These are phyloP conservation scores for Metschnikowia cerradonensis DNA, from an alignment of 805 yeast genomes.

Conservation along the genomic window DNA sequence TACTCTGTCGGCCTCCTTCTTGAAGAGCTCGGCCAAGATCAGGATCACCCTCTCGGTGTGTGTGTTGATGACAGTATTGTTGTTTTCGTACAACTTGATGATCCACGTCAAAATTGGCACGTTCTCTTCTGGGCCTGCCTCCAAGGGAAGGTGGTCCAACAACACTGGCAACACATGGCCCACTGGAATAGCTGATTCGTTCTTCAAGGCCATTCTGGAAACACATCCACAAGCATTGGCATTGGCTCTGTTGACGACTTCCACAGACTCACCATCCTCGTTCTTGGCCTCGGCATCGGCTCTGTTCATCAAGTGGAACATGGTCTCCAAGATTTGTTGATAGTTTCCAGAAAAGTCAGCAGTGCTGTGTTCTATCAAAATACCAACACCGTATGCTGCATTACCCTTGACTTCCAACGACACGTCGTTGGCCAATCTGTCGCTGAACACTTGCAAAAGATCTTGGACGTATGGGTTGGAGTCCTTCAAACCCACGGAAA, in stretches of 20 bases:
- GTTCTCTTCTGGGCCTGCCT: conserved; percentile 88
- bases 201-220: conserved; percentile 79
- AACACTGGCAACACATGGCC: conserved; percentile 70
- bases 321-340: conserved; percentile 66
- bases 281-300: conserved; percentile 41
- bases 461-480: conserved; percentile 65
- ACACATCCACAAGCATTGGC: conserved; percentile 98
- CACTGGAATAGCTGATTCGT: conserved; percentile 69
- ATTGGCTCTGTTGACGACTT: conserved; percentile 73
- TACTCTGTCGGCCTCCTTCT: conserved; percentile 70
- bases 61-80: conserved; percentile 50
- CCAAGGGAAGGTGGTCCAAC: conserved; percentile 76
- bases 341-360: conserved; percentile 62
- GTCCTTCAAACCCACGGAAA: conserved; percentile 67
- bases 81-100: conserved; percentile 62
- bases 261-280: conserved; percentile 74
- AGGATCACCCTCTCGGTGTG: conserved; percentile 62
- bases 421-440: conserved; percentile 67
- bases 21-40: conserved; percentile 65
- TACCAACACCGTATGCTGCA: conserved; percentile 94
- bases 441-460: conserved; percentile 63
- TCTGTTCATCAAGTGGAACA: conserved; percentile 76
- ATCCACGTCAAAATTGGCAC: conserved; percentile 81
- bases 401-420: conserved; percentile 89
- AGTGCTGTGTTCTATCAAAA: conserved; percentile 52